Conservation (phyloP, 139 green algal genomes). For the Chlamydomonas asymmetrica region DNA sequence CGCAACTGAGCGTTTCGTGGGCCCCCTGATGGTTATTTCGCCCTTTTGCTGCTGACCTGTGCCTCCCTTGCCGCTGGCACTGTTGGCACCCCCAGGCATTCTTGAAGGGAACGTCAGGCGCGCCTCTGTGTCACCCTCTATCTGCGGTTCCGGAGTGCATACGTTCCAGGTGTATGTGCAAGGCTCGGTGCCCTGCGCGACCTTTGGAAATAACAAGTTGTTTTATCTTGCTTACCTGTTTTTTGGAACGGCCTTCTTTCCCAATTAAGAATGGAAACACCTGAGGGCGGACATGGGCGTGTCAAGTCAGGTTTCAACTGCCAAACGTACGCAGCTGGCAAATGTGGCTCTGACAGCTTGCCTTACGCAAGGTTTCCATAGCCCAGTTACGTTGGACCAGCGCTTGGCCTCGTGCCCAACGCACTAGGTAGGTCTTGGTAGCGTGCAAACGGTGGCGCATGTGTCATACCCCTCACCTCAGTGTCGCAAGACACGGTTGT, state of each 20-base stretch:
- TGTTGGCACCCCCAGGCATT: background rate
- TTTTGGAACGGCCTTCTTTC: conserved; percentile 6
- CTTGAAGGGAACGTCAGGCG: conserved; percentile 2
- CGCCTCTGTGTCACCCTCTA: conserved; percentile 14
- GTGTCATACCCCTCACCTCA: background rate
- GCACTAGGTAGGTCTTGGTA: background rate
- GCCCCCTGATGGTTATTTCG: conserved; percentile 1
- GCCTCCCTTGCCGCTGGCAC: background rate
- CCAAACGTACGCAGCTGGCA: background rate
- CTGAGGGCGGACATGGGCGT: background rate
- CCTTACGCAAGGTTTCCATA: background rate
- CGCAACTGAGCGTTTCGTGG: background rate
- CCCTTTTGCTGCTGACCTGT: background rate
- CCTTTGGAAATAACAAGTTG: too few relatives aligned
- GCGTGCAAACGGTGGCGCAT: background rate
- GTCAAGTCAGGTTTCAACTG: too few relatives aligned
- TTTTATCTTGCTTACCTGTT: too few relatives aligned
- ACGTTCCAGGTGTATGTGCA: too few relatives aligned
- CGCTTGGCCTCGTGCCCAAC: background rate
- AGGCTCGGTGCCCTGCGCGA: too few relatives aligned
- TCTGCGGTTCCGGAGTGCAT: too few relatives aligned
- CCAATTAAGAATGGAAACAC: conserved; percentile 26
- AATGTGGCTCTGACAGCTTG: background rate
- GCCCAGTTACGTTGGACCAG: background rate
- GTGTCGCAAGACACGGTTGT: conserved; percentile 15